A percentile compares a stretch with the other conserved stretches of the same genome.
These are phyloP conservation scores for Albugo laibachii DNA, from an alignment of 352 stramenopile genomes.

Conservation along the genomic window DNA sequence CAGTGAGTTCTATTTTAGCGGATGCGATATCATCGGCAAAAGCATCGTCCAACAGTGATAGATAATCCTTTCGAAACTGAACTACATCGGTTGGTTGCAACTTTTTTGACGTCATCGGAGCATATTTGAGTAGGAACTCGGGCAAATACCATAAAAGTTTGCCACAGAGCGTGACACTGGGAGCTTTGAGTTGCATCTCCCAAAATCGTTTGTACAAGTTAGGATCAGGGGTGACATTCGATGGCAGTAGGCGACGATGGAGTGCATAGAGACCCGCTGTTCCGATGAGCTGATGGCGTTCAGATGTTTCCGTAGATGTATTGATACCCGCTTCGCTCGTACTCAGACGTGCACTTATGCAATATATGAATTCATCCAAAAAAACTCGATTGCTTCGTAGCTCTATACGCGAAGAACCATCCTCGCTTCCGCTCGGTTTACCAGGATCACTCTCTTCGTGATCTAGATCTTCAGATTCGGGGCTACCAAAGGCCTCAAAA, in stretches of 20 bases:
- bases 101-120: conserved; percentile 70
- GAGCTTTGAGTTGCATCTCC: conserved; percentile 65
- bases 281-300: conserved; percentile 73
- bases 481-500: conserved; percentile 61
- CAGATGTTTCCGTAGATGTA: conserved; percentile 72
- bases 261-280: conserved; percentile 82
- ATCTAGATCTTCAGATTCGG: conserved; percentile 39
- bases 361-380: conserved; percentile 74
- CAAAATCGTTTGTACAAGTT: conserved; percentile 84
- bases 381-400: conserved; percentile 71
- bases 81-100: conserved; percentile 50
- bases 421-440: conserved; percentile 25
- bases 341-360: conserved; percentile 43
- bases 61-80: conserved; percentile 59
- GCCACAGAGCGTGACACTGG: conserved; percentile 63
- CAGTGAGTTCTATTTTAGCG: conserved; percentile 61
- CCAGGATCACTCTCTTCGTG: conserved; percentile 29
- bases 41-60: conserved; percentile 57
- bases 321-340: conserved; percentile 55
- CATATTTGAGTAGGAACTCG: conserved; percentile 73
- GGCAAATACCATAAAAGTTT: conserved; percentile 75
- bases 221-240: conserved; percentile 67
- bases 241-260: conserved; percentile 57
- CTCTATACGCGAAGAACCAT: conserved; percentile 47
- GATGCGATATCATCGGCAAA: conserved; percentile 60